Percentiles rank a stretch among this genome's conserved stretches.
Conservation (phyloP, 345 rosid genomes). For the Aethionema arabicum region DNA sequence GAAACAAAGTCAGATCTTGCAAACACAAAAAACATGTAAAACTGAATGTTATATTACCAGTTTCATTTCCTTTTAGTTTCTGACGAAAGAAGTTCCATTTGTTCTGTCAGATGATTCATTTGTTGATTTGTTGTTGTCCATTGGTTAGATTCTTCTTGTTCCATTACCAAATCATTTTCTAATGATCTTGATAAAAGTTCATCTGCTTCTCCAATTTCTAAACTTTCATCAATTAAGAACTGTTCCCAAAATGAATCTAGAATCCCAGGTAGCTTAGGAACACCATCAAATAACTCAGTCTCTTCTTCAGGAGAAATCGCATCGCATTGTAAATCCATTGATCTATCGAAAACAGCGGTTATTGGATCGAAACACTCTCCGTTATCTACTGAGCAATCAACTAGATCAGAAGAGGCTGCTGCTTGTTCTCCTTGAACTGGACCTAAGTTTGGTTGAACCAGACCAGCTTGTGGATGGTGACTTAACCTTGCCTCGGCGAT, state of each 20-base stretch:
- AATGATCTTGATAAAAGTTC: slow-evolving; percentile 45
- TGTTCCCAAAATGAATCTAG: slow-evolving; percentile 71
- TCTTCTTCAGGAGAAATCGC: slow-evolving; percentile 44
- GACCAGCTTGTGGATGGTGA: slow-evolving; percentile 22
- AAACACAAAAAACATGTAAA: too few relatives aligned
- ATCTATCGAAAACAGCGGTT: slow-evolving; percentile 41
- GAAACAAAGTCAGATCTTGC: not conserved
- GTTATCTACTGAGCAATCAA: slow-evolving; percentile 43
- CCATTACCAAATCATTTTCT: slow-evolving; percentile 40
- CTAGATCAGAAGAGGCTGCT: slow-evolving; percentile 40
- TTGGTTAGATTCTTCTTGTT: slow-evolving; percentile 40
- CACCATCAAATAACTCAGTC: slow-evolving; percentile 47
- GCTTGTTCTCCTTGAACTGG: slow-evolving; percentile 40
- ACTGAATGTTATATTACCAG: too few relatives aligned
- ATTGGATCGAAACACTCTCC: slow-evolving; percentile 48
- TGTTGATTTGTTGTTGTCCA: slow-evolving; percentile 45
- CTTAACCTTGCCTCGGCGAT: slow-evolving; percentile 8
- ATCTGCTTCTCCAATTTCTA: slow-evolving; percentile 52
- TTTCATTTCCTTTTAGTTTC: slow-evolving; percentile 41
- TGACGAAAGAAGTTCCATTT: slow-evolving; percentile 73
- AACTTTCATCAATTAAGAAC: slow-evolving; percentile 49
- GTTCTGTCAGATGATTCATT: slow-evolving; percentile 61
- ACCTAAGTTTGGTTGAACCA: slow-evolving; percentile 36
- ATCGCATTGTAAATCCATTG: slow-evolving; percentile 40
- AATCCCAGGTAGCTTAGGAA: slow-evolving; percentile 57